Percentiles rank a stretch among this genome's conserved stretches.
These are phyloP conservation scores for Nemania sp. DNA, from an alignment of 2,329 filamentous ascomycete species.

Conservation along the genomic window DNA sequence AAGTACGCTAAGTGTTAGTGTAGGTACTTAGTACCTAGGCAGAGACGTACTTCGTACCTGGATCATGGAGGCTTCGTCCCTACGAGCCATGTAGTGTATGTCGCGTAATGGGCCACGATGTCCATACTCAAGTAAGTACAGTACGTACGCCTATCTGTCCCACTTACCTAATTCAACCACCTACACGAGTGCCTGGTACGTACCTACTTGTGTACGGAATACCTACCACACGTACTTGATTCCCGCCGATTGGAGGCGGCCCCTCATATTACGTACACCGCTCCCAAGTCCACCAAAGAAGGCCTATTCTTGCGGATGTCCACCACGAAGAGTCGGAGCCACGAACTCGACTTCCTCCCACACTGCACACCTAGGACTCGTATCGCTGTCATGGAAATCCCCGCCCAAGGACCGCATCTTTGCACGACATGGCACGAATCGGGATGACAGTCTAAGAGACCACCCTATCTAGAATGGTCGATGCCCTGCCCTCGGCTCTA, in stretches of 20 bases:
- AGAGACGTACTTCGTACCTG: too few relatives aligned
- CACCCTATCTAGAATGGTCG: not conserved
- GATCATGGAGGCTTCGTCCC: too few relatives aligned
- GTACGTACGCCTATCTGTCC: too few relatives aligned
- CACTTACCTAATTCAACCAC: too few relatives aligned
- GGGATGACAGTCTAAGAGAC: not conserved
- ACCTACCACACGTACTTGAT: too few relatives aligned
- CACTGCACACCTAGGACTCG: not conserved
- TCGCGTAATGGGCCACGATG: too few relatives aligned
- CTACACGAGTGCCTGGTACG: too few relatives aligned
- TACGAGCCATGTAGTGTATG: too few relatives aligned
- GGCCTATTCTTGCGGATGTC: conserved; percentile 17
- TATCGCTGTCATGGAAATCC: not conserved
- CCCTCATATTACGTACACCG: conserved; percentile 22
- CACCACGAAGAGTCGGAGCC: conserved; percentile 25
- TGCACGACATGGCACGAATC: not conserved
- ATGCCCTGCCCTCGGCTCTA: not conserved
- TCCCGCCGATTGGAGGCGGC: conserved; percentile 4
- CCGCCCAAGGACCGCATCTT: conserved; percentile 6
- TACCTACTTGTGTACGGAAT: too few relatives aligned
- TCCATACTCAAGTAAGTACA: too few relatives aligned
- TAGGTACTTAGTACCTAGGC: too few relatives aligned
- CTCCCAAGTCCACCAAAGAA: conserved; percentile 12
- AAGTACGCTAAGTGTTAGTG: too few relatives aligned
- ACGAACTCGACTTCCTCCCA: not conserved